Conservation (phyloP, 2,329 filamentous ascomycete species). For the Pseudocercospora musae region DNA sequence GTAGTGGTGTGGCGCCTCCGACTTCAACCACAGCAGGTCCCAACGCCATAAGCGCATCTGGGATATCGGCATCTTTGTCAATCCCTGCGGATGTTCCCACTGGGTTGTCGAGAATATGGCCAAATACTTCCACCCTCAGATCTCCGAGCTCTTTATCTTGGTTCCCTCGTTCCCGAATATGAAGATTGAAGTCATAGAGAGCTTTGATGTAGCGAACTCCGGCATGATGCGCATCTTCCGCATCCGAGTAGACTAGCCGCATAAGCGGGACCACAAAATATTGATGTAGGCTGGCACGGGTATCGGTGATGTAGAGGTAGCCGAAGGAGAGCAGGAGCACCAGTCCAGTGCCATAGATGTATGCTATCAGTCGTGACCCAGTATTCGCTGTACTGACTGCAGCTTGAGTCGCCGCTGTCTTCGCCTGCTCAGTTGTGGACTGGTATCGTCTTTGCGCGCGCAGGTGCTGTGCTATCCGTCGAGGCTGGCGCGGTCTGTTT, state of each 20-base stretch:
- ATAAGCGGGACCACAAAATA: slow-evolving; percentile 59
- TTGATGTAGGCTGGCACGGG: slow-evolving; percentile 52
- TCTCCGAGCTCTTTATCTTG: slow-evolving; percentile 51
- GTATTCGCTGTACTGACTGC: slow-evolving; percentile 35
- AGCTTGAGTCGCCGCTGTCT: slow-evolving; percentile 29
- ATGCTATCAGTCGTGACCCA: slow-evolving; percentile 47
- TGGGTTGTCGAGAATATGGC: slow-evolving; percentile 73
- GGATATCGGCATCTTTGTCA: slow-evolving; percentile 90
- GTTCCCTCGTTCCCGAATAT: slow-evolving; percentile 77
- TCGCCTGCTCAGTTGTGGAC: slow-evolving; percentile 15
- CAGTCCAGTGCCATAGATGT: slow-evolving; percentile 54
- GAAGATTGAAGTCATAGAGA: slow-evolving; percentile 69
- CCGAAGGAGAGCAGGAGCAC: slow-evolving; percentile 46
- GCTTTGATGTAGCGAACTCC: slow-evolving; percentile 69
- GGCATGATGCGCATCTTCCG: slow-evolving; percentile 87
- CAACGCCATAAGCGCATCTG: slow-evolving; percentile 77
- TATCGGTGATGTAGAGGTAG: slow-evolving; percentile 54
- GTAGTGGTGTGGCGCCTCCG: slow-evolving; percentile 81
- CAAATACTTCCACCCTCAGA: slow-evolving; percentile 67
- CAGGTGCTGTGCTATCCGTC: slow-evolving; percentile 6
- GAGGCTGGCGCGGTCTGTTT: slow-evolving; percentile 6
- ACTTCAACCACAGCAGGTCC: slow-evolving; percentile 88
- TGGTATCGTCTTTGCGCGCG: slow-evolving; percentile 15
- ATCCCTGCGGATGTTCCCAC: slow-evolving; percentile 93
- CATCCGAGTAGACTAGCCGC: slow-evolving; percentile 66